These are phyloP conservation scores for Tilletia horrida DNA, from an alignment of 1,284 basidiomycete genomes.

Conservation along the genomic window DNA sequence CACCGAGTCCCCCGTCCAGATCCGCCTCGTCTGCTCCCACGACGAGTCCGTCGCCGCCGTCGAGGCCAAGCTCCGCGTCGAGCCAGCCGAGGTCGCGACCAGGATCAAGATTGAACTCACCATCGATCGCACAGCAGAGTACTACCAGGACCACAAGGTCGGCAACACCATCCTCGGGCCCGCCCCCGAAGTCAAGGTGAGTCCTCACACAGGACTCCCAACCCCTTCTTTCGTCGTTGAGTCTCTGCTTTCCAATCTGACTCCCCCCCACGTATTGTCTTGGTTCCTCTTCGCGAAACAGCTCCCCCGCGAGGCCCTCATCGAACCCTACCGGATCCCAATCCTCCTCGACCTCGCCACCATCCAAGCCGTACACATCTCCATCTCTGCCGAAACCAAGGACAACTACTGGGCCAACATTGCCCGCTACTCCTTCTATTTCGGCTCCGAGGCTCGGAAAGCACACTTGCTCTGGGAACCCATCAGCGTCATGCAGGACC, in stretches of 20 bases:
- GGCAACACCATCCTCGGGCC: neutral
- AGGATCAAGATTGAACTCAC: neutral
- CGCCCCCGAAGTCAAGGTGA: conserved; percentile 10
- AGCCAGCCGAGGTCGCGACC: neutral
- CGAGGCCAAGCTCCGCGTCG: conserved; percentile 6
- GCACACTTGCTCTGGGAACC: conserved; percentile 12
- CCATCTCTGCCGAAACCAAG: conserved; percentile 6
- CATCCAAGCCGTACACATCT: neutral
- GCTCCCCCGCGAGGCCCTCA: neutral
- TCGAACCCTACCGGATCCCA: conserved; percentile 4
- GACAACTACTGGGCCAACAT: conserved; percentile 16
- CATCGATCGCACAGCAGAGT: neutral
- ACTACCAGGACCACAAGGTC: neutral
- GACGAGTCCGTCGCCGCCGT: neutral
- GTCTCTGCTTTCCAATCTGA: too few species aligned
- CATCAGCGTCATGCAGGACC: neutral
- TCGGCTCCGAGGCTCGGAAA: neutral
- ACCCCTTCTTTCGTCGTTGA: too few species aligned
- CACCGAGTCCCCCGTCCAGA: conserved; percentile 8
- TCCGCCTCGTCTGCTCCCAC: neutral
- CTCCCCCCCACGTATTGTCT: too few species aligned
- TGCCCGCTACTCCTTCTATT: conserved; percentile 7
- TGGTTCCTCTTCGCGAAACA: too few species aligned
- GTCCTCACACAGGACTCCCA: too few species aligned
- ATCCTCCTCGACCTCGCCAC: conserved; percentile 1